Evolutionary conservation across 768 basidiomycete species (phyloP).

Genomic region (Grammothele lineata): DNA sequence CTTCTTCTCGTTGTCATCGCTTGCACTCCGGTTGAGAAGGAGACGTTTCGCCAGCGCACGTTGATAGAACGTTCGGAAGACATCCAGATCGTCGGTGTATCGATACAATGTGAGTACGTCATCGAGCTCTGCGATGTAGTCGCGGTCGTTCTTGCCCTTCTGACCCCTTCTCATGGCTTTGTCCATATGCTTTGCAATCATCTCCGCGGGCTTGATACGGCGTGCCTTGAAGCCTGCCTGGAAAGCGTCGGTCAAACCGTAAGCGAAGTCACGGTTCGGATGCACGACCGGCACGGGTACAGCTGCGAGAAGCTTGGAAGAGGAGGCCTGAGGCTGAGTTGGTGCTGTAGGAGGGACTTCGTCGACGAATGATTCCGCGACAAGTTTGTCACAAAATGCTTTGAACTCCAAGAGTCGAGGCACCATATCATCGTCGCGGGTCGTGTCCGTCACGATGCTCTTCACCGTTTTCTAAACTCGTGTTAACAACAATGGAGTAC

Average conservation of each 20-base stretch:
- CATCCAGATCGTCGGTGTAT: constrained; percentile 89
- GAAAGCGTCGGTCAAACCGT: constrained; percentile 73
- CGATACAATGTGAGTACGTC: constrained; percentile 71
- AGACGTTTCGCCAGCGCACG: constrained; percentile 84
- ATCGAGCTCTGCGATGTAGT: constrained; percentile 62
- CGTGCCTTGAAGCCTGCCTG: constrained; percentile 67
- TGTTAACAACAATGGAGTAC: not conserved
- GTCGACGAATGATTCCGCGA: constrained; percentile 48
- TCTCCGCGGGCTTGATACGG: constrained; percentile 82
- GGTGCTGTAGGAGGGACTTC: constrained; percentile 23
- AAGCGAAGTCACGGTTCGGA: constrained; percentile 53
- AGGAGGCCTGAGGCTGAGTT: not conserved
- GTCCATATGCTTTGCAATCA: constrained; percentile 91
- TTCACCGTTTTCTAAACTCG: constrained; percentile 47
- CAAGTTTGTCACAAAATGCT: constrained; percentile 46
- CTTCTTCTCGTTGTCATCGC: constrained; percentile 79
- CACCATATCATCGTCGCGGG: constrained; percentile 75
- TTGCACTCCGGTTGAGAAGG: constrained; percentile 79
- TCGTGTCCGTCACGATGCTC: constrained; percentile 59
- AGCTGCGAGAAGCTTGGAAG: constrained; percentile 27
- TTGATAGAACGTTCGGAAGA: constrained; percentile 91
- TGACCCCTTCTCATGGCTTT: constrained; percentile 85
- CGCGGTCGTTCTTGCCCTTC: constrained; percentile 55
- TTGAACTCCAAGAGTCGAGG: constrained; percentile 67
- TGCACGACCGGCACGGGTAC: constrained; percentile 20